Base-by-base conservation (phyloP, 306 rosid species). In the Acacia crassicarpa region DNA sequence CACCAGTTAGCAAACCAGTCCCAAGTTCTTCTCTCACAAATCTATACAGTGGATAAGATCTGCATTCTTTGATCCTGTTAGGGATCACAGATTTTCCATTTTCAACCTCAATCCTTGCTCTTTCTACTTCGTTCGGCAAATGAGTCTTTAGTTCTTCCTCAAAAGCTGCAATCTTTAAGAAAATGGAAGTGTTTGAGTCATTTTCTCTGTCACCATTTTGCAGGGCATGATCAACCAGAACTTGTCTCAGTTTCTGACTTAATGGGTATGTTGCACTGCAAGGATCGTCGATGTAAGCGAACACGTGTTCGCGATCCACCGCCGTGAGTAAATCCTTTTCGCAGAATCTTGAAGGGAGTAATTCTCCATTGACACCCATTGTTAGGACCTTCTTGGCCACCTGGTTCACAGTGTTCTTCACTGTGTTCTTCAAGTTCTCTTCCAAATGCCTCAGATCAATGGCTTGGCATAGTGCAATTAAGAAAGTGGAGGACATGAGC, bases 401-500 rank as follows among this genome's bases (percentile, higher is more conserved):
- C 44, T 90, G 93, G 23, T 88, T 88, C 2, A 95, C 97, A 0
- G 86, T 83, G 76, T 78, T 90, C 81, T 91, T 92, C 19, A 95
- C 95, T 0, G 85, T 69, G 77, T 4, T 83, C 89, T 86, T 95
- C 62, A 95, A 62, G 73, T 90, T 93, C 70, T 95, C 98, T 61
- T 95, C 98, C 81, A 95, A 56, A 72, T 95, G 95, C 82, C 98
- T 86, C 8, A 95, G 79, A 54, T 95, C 98, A 81, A 91, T 85
- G 43, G 98, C 97, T 85, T 95, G 98, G 72, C 98, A 94, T 35
- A 94, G 63, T 62, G 95, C 97, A 20, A 94, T 88, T 23, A 93
- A 72, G 92, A 71, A 94, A n/a, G 97, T 91, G 27, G 98, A 82
- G 2, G 98, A 92, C 98, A 94, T 94, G 56, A 94, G 91, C 82